Evolutionary conservation across 495 filamentous ascomycete genomes (phyloP).

Genomic region (Xylaria sp.): DNA sequence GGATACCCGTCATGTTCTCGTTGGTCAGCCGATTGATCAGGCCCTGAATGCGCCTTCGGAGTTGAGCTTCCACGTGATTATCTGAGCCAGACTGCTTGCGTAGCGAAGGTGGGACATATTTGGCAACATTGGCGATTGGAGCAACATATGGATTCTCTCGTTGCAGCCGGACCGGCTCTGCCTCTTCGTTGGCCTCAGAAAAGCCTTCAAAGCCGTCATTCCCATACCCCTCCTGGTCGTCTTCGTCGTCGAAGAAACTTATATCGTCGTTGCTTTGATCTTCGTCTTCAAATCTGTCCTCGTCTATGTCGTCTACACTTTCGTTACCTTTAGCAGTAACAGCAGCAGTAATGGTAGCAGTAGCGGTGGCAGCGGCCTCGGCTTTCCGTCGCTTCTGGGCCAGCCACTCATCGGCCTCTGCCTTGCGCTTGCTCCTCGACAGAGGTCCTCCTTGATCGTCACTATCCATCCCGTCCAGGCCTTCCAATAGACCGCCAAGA

Average conservation of each 20-base stretch:
- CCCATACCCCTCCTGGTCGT: slow-evolving; percentile 38
- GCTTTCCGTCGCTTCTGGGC: slow-evolving; percentile 56
- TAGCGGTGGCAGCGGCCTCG: slow-evolving; percentile 32
- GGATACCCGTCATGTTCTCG: slow-evolving; percentile 80
- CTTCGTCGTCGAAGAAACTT: slow-evolving; percentile 40
- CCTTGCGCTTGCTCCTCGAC: slow-evolving; percentile 71
- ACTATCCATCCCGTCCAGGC: slow-evolving; percentile 59
- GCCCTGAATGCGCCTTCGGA: slow-evolving; percentile 84
- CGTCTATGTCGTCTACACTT: slow-evolving; percentile 11
- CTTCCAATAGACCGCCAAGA: slow-evolving; percentile 78
- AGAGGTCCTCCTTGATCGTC: slow-evolving; percentile 56
- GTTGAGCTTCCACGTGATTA: slow-evolving; percentile 68
- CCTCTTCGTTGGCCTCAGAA: slow-evolving; percentile 37
- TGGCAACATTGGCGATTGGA: slow-evolving; percentile 48
- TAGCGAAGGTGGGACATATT: slow-evolving; percentile 91
- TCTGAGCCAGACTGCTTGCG: slow-evolving; percentile 68
- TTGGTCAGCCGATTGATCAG: slow-evolving; percentile 92
- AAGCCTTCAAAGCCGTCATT: slow-evolving; percentile 45
- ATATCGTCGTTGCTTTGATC: slow-evolving; percentile 41
- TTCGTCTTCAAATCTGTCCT: slow-evolving; percentile 40
- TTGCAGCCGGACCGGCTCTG: slow-evolving; percentile 35
- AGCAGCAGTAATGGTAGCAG: not conserved
- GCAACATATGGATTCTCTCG: slow-evolving; percentile 63
- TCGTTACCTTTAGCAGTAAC: not conserved
- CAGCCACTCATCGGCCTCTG: slow-evolving; percentile 62